These are phyloP conservation scores for Butyriboletus appendiculatus DNA, from an alignment of 1,284 basidiomycete genomes.

Conservation along the genomic window DNA sequence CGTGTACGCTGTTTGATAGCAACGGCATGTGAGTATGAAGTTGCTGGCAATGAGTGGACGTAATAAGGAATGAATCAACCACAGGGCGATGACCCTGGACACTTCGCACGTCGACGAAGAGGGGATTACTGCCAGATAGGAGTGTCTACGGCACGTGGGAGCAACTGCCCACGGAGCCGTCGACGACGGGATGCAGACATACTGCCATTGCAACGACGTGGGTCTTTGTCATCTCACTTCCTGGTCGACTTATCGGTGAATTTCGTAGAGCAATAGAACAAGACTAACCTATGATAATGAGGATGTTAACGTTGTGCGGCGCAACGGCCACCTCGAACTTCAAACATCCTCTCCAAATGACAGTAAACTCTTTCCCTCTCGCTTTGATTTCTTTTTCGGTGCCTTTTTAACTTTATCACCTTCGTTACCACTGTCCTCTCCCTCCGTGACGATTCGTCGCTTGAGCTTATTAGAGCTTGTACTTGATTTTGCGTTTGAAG, in stretches of 20 bases:
- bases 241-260: not conserved
- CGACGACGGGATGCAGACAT: not conserved
- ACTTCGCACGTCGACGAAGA: not conserved
- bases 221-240: not conserved
- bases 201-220: not conserved
- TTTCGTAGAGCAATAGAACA: not conserved
- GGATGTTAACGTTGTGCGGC: not conserved
- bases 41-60: constrained; percentile 10
- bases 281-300: constrained; percentile 4
- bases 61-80: constrained; percentile 11
- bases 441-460: constrained; percentile 42
- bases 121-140: not conserved
- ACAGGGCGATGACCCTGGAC: constrained; percentile 1
- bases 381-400: constrained; percentile 50
- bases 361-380: constrained; percentile 51
- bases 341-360: constrained; percentile 53
- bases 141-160: not conserved
- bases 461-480: constrained; percentile 37
- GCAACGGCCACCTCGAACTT: not conserved
- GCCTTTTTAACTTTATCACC: constrained; percentile 30
- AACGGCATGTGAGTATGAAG: constrained; percentile 6
- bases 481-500: constrained; percentile 28
- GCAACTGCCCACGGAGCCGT: not conserved
- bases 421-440: constrained; percentile 29
- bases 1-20: constrained; percentile 13